These are phyloP conservation scores for Ricinus communis DNA, from an alignment of 345 rosid species.

Conservation along the genomic window DNA sequence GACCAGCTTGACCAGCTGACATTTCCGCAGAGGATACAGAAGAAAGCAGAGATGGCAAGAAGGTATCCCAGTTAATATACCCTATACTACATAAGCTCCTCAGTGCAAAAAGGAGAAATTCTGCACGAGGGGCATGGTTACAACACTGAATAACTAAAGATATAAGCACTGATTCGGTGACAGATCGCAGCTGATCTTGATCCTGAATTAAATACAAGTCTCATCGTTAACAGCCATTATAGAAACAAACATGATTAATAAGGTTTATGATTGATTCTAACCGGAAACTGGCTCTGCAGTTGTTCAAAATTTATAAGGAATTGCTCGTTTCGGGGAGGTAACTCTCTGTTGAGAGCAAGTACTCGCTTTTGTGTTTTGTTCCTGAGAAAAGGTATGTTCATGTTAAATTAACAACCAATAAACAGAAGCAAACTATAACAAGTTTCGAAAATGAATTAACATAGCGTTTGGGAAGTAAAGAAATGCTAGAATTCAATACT, in stretches of 20 bases:
- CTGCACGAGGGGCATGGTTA: constrained; percentile 84
- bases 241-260: background rate
- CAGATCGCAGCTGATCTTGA: constrained; percentile 77
- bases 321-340: constrained; percentile 91
- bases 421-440: background rate
- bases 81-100: constrained; percentile 69
- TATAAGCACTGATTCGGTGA: constrained; percentile 78
- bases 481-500: too few species aligned
- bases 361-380: constrained; percentile 90
- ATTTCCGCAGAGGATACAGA: constrained; percentile 77
- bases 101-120: constrained; percentile 87
- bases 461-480: too few species aligned
- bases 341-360: constrained; percentile 72
- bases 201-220: constrained; percentile 42
- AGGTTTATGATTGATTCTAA: constrained; percentile 12
- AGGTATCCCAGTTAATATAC: constrained; percentile 86
- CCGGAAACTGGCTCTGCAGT: constrained; percentile 70
- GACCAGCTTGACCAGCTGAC: constrained; percentile 58
- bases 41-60: constrained; percentile 79
- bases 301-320: constrained; percentile 85
- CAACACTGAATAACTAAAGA: constrained; percentile 76
- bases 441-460: too few species aligned
- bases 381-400: constrained; percentile 34
- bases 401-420: background rate
- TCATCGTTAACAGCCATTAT: background rate